Base-by-base conservation (phyloP, 1,139 yeast species). In the Saccharomyces hybrid region DNA sequence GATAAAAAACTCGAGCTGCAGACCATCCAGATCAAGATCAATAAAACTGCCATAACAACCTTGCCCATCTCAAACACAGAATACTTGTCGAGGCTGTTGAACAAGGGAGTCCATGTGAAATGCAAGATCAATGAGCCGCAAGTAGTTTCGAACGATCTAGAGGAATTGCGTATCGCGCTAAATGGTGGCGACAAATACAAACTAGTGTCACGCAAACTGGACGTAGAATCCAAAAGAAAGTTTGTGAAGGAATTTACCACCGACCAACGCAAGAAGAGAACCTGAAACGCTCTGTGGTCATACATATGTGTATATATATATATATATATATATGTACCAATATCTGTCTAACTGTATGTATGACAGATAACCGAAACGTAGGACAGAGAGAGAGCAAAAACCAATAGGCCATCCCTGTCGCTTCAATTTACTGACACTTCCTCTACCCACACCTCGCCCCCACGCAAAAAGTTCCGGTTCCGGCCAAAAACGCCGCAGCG, bases 11-110 rank as follows among this genome's bases (percentile, higher is more conserved):
- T 38, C 49, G 28, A 65, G 49, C 62, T 78, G 52, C 80, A 77
- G 59, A 72, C 81, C 0, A 56, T 81, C 41, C 75, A 78, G 29
- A 59, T 81, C 53, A 79, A 77, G 58, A 58, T 76, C 29, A 66
- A 68, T 48, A 80, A 81, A 12, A 63, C 70, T 1, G 53, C 71
- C 19, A 65, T 65, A 0, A 71, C 74, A 1, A 74, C 75, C 2
- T 50, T 72, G 32, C 51, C 58, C 9, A 44, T 63, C 11, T 31
- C 61, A 4, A 26, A 16, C 1, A 44, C 49, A 24, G 54, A 54
- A 7, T 70, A 61, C 49, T 11, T 64, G 7, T 59, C 51, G 34
- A 59, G 61, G 21, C 26, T 64, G 32, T 50, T 66, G 29, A 50
- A 64, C 4, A 55, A 54, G 21, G 61, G 67, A 12, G 59, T 64